Base-by-base conservation (phyloP, 2,329 filamentous ascomycete species). In the Microthyrium microscopicum region DNA sequence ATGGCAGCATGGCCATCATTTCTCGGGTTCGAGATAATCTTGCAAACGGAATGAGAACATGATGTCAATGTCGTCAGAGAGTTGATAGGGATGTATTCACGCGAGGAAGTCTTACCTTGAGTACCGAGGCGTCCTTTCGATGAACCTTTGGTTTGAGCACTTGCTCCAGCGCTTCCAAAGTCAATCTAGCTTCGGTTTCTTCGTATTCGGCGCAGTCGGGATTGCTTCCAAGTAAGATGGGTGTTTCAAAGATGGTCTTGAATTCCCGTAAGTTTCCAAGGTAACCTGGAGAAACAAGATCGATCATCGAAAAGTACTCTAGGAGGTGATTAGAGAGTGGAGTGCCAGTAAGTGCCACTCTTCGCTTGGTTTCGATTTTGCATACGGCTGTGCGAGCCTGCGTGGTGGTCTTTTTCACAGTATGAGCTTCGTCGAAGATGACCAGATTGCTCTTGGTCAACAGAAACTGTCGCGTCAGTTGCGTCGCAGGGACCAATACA, bases 281-380 rank as follows among this genome's bases (percentile, higher is more conserved):
- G 48, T 81, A 93, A 17, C 70, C 71, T 0, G 80, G 79, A 2
- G 81, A 75, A 32, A 89, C 73, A 82, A 83, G 93, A 41, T 85
- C 69, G 37, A 93, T 77, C 70, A 92, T 81, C n/a, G 73, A 60
- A 47, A 76, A 83, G 47, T 92, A 92, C 45, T 94, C 85, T 19
- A 68, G 60, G 1, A 93, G 71, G 33, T 82, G 79, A 47, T 93
- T 94, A 4, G 80, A 74, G 33, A 94, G 60, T 1, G 85, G 85
- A 0, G 84, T 87, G 1, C 84, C 85, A 1, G 84, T 92, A 40
- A 94, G 61, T 5, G 83, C 85, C 41, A 94, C 79, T 8, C 84
- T 73, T 39, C 66, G 75, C 34, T 60, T 68, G 0, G 83, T 79
- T 39, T 51, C 61, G 47, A 94, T 77, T 8, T 58, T 51, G 2